Percentiles rank a stretch among this genome's conserved stretches.
These are phyloP conservation scores for Ilyonectria sp. DNA, from an alignment of 2,329 filamentous ascomycete genomes.

Conservation along the genomic window DNA sequence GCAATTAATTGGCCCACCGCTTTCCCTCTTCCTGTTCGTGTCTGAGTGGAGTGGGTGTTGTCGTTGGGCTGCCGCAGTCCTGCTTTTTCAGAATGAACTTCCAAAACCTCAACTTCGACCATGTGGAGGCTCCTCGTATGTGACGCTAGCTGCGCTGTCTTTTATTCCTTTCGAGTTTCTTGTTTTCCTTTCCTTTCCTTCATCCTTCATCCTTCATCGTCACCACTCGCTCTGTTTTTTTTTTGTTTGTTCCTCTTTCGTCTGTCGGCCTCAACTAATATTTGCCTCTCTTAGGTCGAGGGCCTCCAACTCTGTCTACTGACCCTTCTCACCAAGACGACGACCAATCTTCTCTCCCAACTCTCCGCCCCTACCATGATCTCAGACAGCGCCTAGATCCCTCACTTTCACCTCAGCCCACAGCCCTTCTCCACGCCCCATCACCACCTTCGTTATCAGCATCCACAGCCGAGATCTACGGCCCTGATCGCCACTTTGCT, in stretches of 20 bases:
- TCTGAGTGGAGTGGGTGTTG: conserved; percentile 52
- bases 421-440: conserved; percentile 53
- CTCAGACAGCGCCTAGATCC: conserved; percentile 43
- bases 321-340: conserved; percentile 44
- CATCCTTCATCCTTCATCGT: not conserved
- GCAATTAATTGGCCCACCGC: conserved; percentile 53
- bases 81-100: conserved; percentile 55
- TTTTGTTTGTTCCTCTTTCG: conserved; percentile 11
- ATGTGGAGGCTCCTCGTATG: conserved; percentile 57
- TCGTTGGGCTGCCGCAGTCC: conserved; percentile 38
- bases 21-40: conserved; percentile 31
- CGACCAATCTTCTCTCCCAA: conserved; percentile 43
- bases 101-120: conserved; percentile 54
- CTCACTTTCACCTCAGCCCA: conserved; percentile 55
- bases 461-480: conserved; percentile 61
- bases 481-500: conserved; percentile 57
- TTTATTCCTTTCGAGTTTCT: not conserved
- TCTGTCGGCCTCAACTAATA: conserved; percentile 31
- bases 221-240: conserved; percentile 18
- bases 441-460: conserved; percentile 56
- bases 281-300: conserved; percentile 42
- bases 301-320: conserved; percentile 42
- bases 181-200: not conserved
- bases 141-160: conserved; percentile 33
- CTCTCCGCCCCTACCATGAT: conserved; percentile 46